Percentiles rank a stretch among this genome's conserved stretches.
Evolutionary conservation across 2,329 filamentous ascomycete genomes (phyloP).

Genomic region (Alternaria infectoria): DNA sequence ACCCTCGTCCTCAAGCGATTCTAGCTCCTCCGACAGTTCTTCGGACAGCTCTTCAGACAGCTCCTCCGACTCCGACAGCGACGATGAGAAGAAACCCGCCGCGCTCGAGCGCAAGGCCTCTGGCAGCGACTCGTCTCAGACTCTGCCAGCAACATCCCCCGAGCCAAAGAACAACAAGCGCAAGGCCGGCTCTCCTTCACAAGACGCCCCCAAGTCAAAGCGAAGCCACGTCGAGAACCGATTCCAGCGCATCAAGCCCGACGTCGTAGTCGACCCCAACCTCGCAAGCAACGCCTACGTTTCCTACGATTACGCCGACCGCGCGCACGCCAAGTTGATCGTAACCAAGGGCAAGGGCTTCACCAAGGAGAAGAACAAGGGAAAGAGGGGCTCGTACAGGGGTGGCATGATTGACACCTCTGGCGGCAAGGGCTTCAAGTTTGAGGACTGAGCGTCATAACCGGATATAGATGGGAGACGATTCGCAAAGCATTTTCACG

Average conservation of each 20-base stretch:
- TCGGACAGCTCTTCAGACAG: constrained; percentile 24
- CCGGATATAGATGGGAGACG: neutral
- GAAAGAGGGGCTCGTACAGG: constrained; percentile 79
- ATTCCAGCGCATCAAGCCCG: constrained; percentile 78
- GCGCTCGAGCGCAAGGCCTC: constrained; percentile 43
- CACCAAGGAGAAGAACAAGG: constrained; percentile 99
- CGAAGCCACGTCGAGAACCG: constrained; percentile 55
- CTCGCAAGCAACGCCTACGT: constrained; percentile 82
- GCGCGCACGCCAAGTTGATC: constrained; percentile 85
- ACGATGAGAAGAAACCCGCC: constrained; percentile 38
- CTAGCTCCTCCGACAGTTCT: constrained; percentile 24
- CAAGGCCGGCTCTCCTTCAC: constrained; percentile 45
- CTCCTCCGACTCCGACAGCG: constrained; percentile 26
- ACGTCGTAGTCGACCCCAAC: constrained; percentile 70
- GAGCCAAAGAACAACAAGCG: constrained; percentile 50
- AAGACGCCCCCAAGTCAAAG: constrained; percentile 41
- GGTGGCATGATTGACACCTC: constrained; percentile 86
- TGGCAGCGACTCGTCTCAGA: constrained; percentile 54
- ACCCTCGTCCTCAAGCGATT: constrained; percentile 29
- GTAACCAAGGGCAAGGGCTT: constrained; percentile 95
- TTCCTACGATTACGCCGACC: constrained; percentile 85
- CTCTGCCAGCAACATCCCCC: constrained; percentile 40
- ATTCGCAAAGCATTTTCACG: neutral
- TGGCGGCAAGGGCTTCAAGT: constrained; percentile 87
- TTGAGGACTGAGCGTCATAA: constrained; percentile 70